phyloP scores from a whole-genome alignment of 345 rosid species.

The Dimocarpus longan region DNA sequence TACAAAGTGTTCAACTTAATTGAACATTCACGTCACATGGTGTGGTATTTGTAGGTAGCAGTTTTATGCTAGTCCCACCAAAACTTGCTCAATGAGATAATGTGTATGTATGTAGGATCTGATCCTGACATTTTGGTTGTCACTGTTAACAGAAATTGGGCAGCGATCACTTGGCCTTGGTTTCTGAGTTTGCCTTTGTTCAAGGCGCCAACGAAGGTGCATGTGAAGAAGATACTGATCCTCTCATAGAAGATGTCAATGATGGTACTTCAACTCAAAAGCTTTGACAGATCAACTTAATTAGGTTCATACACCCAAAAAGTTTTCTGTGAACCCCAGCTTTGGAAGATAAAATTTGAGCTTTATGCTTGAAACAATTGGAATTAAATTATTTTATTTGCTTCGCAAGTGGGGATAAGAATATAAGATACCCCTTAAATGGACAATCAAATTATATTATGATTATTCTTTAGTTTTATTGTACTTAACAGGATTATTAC shows the following conservation, averaged over 20 bases:
- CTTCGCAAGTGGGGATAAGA: neutral
- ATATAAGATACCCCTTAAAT: no score
- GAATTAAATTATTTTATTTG: neutral
- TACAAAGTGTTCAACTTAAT: no score
- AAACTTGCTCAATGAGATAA: neutral
- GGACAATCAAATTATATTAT: no score
- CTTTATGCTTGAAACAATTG: neutral
- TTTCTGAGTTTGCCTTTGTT: constrained; percentile 66
- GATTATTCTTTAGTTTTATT: no score
- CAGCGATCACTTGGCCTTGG: constrained; percentile 83
- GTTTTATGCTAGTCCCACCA: neutral
- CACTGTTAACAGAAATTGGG: constrained; percentile 55
- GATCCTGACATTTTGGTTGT: neutral
- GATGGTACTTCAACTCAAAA: neutral
- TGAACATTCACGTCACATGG: no score
- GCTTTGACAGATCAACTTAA: neutral
- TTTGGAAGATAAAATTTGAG: neutral
- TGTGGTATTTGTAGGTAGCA: no score
- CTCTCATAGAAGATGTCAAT: neutral
- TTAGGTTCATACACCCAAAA: neutral
- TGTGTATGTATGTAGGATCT: neutral
- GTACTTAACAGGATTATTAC: no score
- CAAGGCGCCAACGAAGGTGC: constrained; percentile 15
- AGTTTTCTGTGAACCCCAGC: neutral
- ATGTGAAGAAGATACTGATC: neutral